These are phyloP conservation scores for Hypoxylon rubiginosum DNA, from an alignment of 2,329 filamentous ascomycete species.

Conservation along the genomic window DNA sequence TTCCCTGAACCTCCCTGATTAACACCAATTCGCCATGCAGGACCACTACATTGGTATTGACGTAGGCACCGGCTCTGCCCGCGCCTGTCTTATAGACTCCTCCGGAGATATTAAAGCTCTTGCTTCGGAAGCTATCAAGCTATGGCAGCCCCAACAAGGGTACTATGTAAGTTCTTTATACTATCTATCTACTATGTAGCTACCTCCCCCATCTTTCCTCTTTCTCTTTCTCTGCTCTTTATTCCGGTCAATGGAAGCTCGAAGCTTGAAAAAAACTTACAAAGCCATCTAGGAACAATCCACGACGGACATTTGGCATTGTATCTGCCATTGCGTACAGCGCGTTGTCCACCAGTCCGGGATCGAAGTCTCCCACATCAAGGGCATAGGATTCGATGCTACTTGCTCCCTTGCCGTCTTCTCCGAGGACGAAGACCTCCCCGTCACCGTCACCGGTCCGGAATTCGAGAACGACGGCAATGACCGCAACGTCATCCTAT, in stretches of 20 bases:
- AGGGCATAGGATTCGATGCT: slow-evolving; percentile 96
- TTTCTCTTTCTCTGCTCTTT: slow-evolving; percentile 3
- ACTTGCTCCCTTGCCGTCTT: slow-evolving; percentile 98
- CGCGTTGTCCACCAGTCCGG: slow-evolving; percentile 84
- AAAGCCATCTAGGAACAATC: slow-evolving; percentile 82
- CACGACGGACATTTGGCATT: slow-evolving; percentile 95
- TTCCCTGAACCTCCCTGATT: slow-evolving; percentile 32
- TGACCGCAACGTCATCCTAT: slow-evolving; percentile 95
- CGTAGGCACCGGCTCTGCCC: slow-evolving; percentile 94
- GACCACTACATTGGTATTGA: slow-evolving; percentile 87
- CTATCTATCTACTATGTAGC: no score
- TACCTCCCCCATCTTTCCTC: background rate
- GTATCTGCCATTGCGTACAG: slow-evolving; percentile 90
- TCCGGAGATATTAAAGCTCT: slow-evolving; percentile 87
- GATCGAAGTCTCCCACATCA: slow-evolving; percentile 80
- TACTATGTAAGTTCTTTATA: slow-evolving; percentile 72
- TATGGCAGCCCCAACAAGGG: slow-evolving; percentile 82
- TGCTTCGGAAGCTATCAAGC: slow-evolving; percentile 80
- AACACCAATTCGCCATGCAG: slow-evolving; percentile 52
- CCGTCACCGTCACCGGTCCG: slow-evolving; percentile 89
- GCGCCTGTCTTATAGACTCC: slow-evolving; percentile 94
- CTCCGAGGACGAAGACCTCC: slow-evolving; percentile 88
- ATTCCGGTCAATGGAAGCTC: slow-evolving; percentile 12
- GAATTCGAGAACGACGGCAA: slow-evolving; percentile 84
- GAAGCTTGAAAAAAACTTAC: slow-evolving; percentile 19